Evolutionary conservation across 2,329 filamentous ascomycete species (phyloP), one percentile per base, ranked within the genome.

Genomic region (Pseudogymnoascus pannorum): DNA sequence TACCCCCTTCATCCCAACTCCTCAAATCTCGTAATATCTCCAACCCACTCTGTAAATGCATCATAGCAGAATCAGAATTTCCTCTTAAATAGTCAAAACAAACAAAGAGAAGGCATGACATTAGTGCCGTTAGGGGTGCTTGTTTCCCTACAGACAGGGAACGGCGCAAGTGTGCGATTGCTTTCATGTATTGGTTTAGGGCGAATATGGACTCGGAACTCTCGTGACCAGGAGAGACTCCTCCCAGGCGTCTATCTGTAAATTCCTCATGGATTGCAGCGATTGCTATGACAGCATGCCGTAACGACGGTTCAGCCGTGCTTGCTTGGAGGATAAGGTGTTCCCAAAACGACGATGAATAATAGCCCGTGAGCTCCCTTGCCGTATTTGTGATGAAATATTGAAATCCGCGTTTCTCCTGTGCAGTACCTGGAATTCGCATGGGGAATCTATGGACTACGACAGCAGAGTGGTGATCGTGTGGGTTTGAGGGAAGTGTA

Each of bases 51-150:
- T 68, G 61, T 22, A 72, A 58, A 65, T 72, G 70, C n/a, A 69
- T 58, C 60, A 70, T 66, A 5, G 70, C 69, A 5, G 66, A 67
- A 12, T 64, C 64, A 20, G 67, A 68, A 33, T 68, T 61, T 1
- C 69, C 69, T n/a, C 68, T 58, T 33, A 72, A 54, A 18, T 65
- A 68, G 58, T 72, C 69, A 16, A 72, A 71, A 38, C 66, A 68
- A 8, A 70, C 66, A 54, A 71, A 72, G 6, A 72, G 61, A 16
- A 69, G 63, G 57, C 69, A 72, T 3, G 65, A 68, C 68, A 72
- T 67, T 18, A 71, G 59, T 22, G 68, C 67, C 14, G 64, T 66
- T 12, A 70, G 16, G 14, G 68, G 64, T 8, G 63, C 62, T 24
- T 69, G 65, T 31, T 65, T 66, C n/a, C 66, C 66, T 12, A 33